phyloP scores from a whole-genome alignment of 257 asterid species.

The Dorcoceras hygrometricum region DNA sequence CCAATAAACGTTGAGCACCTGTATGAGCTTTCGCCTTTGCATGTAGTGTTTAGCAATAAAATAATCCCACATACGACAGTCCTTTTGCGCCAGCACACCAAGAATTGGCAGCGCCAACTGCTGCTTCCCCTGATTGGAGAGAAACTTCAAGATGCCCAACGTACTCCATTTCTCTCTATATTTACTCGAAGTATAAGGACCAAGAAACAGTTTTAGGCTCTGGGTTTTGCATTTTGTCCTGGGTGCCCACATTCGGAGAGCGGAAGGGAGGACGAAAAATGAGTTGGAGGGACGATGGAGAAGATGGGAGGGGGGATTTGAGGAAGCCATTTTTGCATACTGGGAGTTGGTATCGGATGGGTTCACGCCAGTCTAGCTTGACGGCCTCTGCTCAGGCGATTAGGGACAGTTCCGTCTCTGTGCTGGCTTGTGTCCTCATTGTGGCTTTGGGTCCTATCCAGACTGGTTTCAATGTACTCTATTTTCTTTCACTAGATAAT shows the following conservation, averaged over 20 bases:
- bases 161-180: neutral
- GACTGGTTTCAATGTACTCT: conserved; percentile 60
- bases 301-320: conserved; percentile 59
- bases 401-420: conserved; percentile 51
- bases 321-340: conserved; percentile 64
- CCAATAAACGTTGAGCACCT: neutral
- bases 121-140: neutral
- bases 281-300: conserved; percentile 80
- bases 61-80: neutral
- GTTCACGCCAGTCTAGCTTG: conserved; percentile 58
- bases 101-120: neutral
- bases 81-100: neutral
- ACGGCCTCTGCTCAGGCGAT: conserved; percentile 49
- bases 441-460: conserved; percentile 70
- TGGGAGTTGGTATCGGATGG: conserved; percentile 71
- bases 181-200: neutral
- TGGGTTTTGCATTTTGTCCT: conserved; percentile 16
- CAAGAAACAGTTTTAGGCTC: neutral
- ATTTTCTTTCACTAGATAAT: neutral
- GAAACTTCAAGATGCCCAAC: neutral
- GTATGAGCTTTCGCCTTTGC: neutral
- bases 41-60: too few species aligned
- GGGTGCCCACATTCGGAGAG: conserved; percentile 1
- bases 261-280: conserved; percentile 23
- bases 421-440: conserved; percentile 57